Conservation (phyloP, 148 eudicot genomes). For the Tetragonia tetragonoides region DNA sequence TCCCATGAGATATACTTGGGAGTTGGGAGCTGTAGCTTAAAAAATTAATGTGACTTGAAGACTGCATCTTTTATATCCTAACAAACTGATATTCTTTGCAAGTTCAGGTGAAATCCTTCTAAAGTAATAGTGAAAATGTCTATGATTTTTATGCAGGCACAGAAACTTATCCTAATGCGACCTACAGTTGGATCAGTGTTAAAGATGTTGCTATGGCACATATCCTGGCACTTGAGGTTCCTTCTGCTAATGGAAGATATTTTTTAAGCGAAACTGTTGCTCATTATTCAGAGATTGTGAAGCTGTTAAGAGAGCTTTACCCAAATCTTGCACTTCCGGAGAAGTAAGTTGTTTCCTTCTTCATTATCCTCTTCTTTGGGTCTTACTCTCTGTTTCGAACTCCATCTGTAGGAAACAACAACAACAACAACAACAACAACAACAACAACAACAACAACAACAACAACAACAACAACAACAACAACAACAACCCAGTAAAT, state of each 20-base stretch:
- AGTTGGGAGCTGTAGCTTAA: not conserved
- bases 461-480: no score
- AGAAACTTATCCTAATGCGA: conserved; percentile 23
- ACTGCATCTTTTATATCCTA: no score
- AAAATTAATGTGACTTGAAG: not conserved
- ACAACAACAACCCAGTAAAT: no score
- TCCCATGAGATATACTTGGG: no score
- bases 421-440: no score
- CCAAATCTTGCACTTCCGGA: conserved; percentile 29
- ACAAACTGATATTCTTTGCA: no score
- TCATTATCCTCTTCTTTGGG: not conserved
- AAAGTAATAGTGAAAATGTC: no score
- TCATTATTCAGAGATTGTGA: conserved; percentile 30
- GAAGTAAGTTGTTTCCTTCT: conserved; percentile 18
- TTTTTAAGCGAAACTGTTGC: conserved; percentile 26
- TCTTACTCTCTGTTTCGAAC: not conserved
- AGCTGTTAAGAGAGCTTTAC: conserved; percentile 29
- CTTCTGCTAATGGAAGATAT: conserved; percentile 38
- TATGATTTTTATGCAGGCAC: conserved; percentile 14
- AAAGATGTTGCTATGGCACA: conserved; percentile 41
- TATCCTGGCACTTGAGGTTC: conserved; percentile 31
- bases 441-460: no score
- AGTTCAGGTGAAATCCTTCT: no score
- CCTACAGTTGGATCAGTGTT: conserved; percentile 35
- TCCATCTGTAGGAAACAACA: no score